Evolutionary conservation across 805 yeast species (phyloP), one percentile per base, ranked within the genome.

Genomic region (Saturnispora quitensis): DNA sequence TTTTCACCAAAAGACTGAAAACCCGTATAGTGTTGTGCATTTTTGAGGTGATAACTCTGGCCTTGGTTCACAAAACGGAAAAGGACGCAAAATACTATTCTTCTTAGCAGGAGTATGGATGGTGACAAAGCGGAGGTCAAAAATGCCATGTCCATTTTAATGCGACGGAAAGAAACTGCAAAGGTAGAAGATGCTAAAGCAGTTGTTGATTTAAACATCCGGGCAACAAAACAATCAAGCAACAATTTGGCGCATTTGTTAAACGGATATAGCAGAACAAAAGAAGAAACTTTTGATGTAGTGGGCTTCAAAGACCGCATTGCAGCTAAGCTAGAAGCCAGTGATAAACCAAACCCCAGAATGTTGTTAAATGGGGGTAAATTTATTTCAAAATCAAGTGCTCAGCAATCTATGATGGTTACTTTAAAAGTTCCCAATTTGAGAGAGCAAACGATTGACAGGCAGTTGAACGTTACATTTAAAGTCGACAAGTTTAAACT

Each of bases 131-230:
- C 18, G 1, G 20, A 13, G 8, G 31, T 15, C 22, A 43, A 35
- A 18, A 35, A 49, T 49, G 51, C 51, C 42, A 43, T 49, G 47
- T 49, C 51, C 7, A 40, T 49, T 43, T 25, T 49, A 27, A 49
- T 49, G 51, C 36, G 31, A 18, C 47, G 31, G 24, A 43, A 43
- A n/a, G 17, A 33, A 17, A 38, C 42, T 10, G 24, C 25, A 7
- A 38, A 38, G 13, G 9, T 18, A 17, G 42, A 38, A 4, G 35
- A 43, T 13, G 18, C 9, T 25, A 22, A 20, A 18, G 17, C 25
- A 17, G 15, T 36, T 7, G 31, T 36, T 13, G 31, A 38, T 27
- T n/a, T 25, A 24, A 22, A 24, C n/a, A 24, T 24, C 24, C 12
- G 25, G 22, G 17, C 15, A 13, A 8, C 31, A 18, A 22, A 35